Base-by-base conservation (phyloP, 192 early-diverging fungal genomes). In the Chytriomyces confervae region DNA sequence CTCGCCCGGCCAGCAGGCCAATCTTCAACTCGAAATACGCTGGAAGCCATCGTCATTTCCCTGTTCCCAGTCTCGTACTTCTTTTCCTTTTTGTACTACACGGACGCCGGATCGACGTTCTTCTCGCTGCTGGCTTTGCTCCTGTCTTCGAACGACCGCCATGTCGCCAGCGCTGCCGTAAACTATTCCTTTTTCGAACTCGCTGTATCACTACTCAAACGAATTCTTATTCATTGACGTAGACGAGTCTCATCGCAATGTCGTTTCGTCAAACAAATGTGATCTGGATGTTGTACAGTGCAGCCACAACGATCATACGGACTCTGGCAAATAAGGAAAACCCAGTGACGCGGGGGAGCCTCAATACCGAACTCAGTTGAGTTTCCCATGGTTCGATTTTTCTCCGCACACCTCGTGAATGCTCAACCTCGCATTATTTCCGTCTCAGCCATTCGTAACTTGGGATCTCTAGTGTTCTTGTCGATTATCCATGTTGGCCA, bases 231-330 rank as follows among this genome's bases (percentile, higher is more conserved):
- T 77, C 64, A 27, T 29, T 71, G 23, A 66, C 43, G 9, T 45
- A 85, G 86, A 46, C 75, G 16, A 66, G 82, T 6, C 45, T 81
- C 5, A 70, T 84, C 18, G 70, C 84, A n/a, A 61, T 84, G 9
- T 70, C 88, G 61, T 93, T 95, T 81, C 87, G 97, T 10, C 97
- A 99, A 79, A 99, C 96, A 29, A 99, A 99, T 79, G 90, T 92
- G 18, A 85, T 97, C 0, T 99, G 97, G 97, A 81, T 92, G 9
- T 80, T 84, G 18, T 93, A 97, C 76, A 86, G 92, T 29, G 86
- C 90, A 27, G 81, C 74, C n/a, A 62, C 50, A 1, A 51, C 74
- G 6, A 57, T 72, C 24, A n/a, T 84, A 50, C 13, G 69, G 51
- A 20, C 66, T 3, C 78, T 84, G 13, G 68, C 72, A 44, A 20